Base-by-base conservation (phyloP, 768 basidiomycete genomes). In the Heimioporus sp. region DNA sequence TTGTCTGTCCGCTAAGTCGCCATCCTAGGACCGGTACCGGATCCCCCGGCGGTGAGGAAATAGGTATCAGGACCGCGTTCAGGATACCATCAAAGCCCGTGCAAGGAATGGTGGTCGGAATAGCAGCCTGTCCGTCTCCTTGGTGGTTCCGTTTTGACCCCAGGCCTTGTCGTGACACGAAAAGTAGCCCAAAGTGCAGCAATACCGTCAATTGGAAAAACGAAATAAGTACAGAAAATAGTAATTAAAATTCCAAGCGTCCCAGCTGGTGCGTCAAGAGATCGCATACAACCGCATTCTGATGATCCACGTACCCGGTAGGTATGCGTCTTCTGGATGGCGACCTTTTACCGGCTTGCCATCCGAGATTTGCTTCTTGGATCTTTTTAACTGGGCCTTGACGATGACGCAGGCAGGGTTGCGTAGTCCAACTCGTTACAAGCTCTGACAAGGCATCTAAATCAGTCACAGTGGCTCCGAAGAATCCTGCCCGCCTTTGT, bases 391-490 rank as follows among this genome's bases (percentile, higher is more conserved):
- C 64, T 96, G 92, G 2, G 96, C 91, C 67, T 91, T 94, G 65
- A 99, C 97, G 17, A 95, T 83, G 24, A 99, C 80, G 19, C 92
- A 85, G 3, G 94, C 92, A 21, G 97, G 94, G 69, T 98, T 99
- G 40, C 97, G 81, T 52, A 99, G 70, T 0, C 97, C 94, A 17
- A 92, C 86, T 12, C 94, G 87, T n/a, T 4, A 97, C 90, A 44
- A 98, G 80, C 67, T 98, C 92, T 8, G 92, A 90, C 37, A 98
- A 74, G 9, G 89, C 90, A 63, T 87, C 84, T 2, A 84, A 87
- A 64, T 99, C 96, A 6, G 95, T 97, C 97, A 99, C 98, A 4
- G 97, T 99, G 15, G 97, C 97, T 61, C 92, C 95, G 72, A 98
- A 99, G 24, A 98, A 78, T 20, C 97, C 96, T 0, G 96, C 98